phyloP scores from a whole-genome alignment of 148 eudicot species.

The Heliamphora exappendiculata region DNA sequence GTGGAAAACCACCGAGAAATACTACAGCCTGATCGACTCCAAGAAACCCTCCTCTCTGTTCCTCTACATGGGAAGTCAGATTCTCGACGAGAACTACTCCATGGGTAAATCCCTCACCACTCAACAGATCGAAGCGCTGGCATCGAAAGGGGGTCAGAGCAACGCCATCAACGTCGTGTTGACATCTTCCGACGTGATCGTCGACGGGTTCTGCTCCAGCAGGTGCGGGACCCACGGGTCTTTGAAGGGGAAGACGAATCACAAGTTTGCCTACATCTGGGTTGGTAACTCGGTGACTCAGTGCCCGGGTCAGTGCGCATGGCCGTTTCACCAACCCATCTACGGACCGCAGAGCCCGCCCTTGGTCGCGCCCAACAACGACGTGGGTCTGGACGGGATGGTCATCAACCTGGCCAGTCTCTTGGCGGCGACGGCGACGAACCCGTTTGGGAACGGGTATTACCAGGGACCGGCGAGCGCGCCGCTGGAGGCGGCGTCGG shows the following conservation, averaged over 20 bases:
- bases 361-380: constrained; percentile 27
- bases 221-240: constrained; percentile 36
- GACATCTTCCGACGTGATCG: constrained; percentile 30
- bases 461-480: constrained; percentile 33
- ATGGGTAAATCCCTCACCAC: constrained; percentile 30
- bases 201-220: constrained; percentile 28
- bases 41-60: constrained; percentile 9
- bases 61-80: constrained; percentile 17
- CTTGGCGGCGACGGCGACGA: constrained; percentile 23
- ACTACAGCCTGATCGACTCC: constrained; percentile 15
- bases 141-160: constrained; percentile 10
- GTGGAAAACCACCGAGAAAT: constrained; percentile 24
- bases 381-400: constrained; percentile 34
- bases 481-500: constrained; percentile 30
- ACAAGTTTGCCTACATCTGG: constrained; percentile 27
- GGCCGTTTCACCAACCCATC: constrained; percentile 38
- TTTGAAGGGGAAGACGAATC: neutral
- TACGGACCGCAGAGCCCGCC: constrained; percentile 35
- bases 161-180: constrained; percentile 30
- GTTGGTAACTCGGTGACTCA: constrained; percentile 33
- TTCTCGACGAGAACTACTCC: constrained; percentile 22
- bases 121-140: constrained; percentile 16
- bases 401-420: constrained; percentile 31
- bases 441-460: constrained; percentile 38
- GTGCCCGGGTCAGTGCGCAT: constrained; percentile 16